Evolutionary conservation across 306 rosid species (phyloP), one percentile per base, ranked within the genome.

Genomic region (Cercis canadensis): DNA sequence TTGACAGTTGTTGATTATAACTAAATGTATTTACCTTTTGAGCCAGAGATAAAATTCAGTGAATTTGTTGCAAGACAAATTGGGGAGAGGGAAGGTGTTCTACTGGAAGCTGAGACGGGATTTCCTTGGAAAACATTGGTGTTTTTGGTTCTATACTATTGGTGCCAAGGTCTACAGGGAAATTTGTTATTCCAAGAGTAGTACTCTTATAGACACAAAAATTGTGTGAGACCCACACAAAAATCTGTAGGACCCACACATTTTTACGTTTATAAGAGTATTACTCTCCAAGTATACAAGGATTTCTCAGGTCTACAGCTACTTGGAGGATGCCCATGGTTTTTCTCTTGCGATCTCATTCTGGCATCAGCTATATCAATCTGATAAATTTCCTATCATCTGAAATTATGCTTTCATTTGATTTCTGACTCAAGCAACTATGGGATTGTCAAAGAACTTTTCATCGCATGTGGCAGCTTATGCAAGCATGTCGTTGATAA

Each of bases 31-130:
- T 57, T 55, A 36, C 51, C 11, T 56, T 60, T 67, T 63, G 84
- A 31, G 37, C 75, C 72, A 12, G 41, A 89, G 98, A 84, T 94
- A 72, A 94, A 86, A 78, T 94, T 94, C 78, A 89, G 88, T 75
- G 98, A 94, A 70, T 94, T 94, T 86, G 92, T 94, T 47, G 87
- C 85, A 32, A 78, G 86, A 77, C 98, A 90, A 70, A 87, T 89
- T 65, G 98, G 98, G 80, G 97, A 90, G 78, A 82, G 68, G 58
- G 96, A 94, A 82, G 97, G 98, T 44, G 67, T 90, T 80, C 86
- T 94, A 72, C 73, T 94, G 78, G 98, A 94, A 87, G 97, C 97
- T 4, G 97, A 94, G 79, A 84, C 95, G 98, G 33, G 96, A 90
- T 89, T 86, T 90, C 59, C 95, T 94, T 60, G 97, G 98, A 74